These are phyloP conservation scores for Termitomyces heimii DNA, from an alignment of 768 basidiomycete genomes.

Conservation along the genomic window DNA sequence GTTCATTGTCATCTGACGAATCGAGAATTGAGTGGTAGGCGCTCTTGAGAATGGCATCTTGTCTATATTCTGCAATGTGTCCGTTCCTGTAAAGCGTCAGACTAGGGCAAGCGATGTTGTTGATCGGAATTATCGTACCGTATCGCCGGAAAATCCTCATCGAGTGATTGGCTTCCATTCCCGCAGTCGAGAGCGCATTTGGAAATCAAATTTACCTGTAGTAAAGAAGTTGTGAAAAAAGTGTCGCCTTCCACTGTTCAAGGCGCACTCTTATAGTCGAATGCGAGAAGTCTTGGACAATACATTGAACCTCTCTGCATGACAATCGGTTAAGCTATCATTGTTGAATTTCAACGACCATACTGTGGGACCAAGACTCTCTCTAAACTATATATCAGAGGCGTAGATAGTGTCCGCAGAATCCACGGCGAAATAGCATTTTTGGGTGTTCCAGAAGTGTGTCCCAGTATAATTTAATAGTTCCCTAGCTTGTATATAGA, in stretches of 20 bases:
- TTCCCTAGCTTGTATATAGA: slow-evolving; percentile 71
- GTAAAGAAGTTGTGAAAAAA: neutral
- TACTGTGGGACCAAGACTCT: slow-evolving; percentile 48
- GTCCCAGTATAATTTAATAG: slow-evolving; percentile 65
- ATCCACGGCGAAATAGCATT: slow-evolving; percentile 54
- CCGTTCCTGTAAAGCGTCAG: slow-evolving; percentile 32
- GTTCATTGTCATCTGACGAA: slow-evolving; percentile 13
- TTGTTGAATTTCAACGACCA: slow-evolving; percentile 10
- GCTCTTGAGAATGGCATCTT: slow-evolving; percentile 47
- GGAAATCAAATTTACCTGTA: slow-evolving; percentile 64
- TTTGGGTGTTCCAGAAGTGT: slow-evolving; percentile 82
- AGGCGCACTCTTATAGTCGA: slow-evolving; percentile 59
- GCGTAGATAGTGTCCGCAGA: slow-evolving; percentile 37
- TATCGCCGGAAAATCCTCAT: slow-evolving; percentile 11
- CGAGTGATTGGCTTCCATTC: slow-evolving; percentile 17
- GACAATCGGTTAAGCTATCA: neutral
- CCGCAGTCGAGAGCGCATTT: slow-evolving; percentile 30
- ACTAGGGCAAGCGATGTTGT: neutral
- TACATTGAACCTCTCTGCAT: slow-evolving; percentile 40
- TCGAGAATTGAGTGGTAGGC: slow-evolving; percentile 44
- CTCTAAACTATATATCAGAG: slow-evolving; percentile 60
- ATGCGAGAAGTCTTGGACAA: slow-evolving; percentile 59
- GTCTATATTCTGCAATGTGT: slow-evolving; percentile 41
- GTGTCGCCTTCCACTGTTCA: neutral
- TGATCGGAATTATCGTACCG: slow-evolving; percentile 13